Percentiles rank a stretch among this genome's conserved stretches.
phyloP scores from a whole-genome alignment of 2,329 filamentous ascomycete species.

The Trichoderma koningii region DNA sequence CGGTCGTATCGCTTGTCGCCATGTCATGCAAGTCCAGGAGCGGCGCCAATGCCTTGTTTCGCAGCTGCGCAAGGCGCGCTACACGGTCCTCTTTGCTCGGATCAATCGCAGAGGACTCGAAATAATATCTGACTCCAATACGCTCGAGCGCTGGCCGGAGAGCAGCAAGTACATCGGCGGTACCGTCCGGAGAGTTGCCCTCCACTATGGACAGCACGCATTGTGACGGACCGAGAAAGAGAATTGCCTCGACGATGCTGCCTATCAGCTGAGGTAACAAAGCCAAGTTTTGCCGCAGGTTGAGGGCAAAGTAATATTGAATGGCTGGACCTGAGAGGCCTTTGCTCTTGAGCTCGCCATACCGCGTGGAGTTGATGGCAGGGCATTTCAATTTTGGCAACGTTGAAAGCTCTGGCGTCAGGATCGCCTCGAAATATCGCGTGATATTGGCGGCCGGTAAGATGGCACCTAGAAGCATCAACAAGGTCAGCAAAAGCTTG shows the following conservation, averaged over 20 bases:
- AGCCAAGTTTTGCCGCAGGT: constrained; percentile 47
- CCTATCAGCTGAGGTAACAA: constrained; percentile 50
- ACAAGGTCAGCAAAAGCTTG: constrained; percentile 2
- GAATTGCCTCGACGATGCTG: constrained; percentile 51
- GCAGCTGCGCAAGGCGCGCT: constrained; percentile 50
- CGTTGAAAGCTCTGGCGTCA: constrained; percentile 30
- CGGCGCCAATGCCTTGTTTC: constrained; percentile 55
- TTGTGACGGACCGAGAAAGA: constrained; percentile 50
- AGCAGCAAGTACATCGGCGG: constrained; percentile 48
- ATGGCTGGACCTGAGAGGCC: constrained; percentile 2
- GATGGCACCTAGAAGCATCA: not conserved
- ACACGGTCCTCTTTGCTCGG: constrained; percentile 50
- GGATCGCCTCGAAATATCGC: constrained; percentile 35
- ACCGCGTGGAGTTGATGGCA: constrained; percentile 28
- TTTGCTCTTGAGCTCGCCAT: constrained; percentile 31
- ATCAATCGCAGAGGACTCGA: constrained; percentile 47
- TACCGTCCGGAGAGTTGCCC: constrained; percentile 55
- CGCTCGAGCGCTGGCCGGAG: constrained; percentile 45
- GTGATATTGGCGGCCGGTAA: constrained; percentile 26
- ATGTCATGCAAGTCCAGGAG: constrained; percentile 39
- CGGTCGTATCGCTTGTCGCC: constrained; percentile 43
- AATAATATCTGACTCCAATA: constrained; percentile 45
- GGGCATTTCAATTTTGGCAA: constrained; percentile 35
- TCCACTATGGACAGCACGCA: constrained; percentile 57
- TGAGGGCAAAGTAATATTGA: constrained; percentile 53